Evolutionary conservation across 805 yeast genomes (phyloP), one percentile per base, ranked within the genome.

Genomic region (Cyberlindnera mrakii): DNA sequence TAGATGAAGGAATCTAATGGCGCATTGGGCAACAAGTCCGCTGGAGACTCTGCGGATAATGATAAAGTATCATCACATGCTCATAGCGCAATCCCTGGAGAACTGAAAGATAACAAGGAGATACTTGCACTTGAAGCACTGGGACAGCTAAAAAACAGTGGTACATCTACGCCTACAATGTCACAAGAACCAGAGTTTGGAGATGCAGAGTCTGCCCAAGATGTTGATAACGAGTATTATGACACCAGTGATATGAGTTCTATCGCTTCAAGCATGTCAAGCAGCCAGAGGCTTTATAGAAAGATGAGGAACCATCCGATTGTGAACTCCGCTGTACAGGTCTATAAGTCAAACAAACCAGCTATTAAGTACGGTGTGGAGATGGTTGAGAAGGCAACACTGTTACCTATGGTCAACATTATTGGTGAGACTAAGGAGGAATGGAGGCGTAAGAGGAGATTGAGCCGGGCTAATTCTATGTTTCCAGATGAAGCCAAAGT

Each of bases 321-420:
- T 57, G 53, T 58, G 29, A 48, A 47, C 35, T 41, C 48, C 33
- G 59, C 57, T 5, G 51, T 53, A 14, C 44, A 63, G 42, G 60
- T 63, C 3, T 62, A 66, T 47, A 56, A 66, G 46, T 55, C 60
- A 30, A 70, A 73, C 32, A 66, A 77, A 33, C 67, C 73, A 10
- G 60, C 68, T 10, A 72, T 77, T 55, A 71, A 72, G 54, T 78
- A 77, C 58, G 82, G 81, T 17, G 84, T 82, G 2, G 83, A 72
- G 30, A 70, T 77, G 46, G 75, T 78, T 32, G 81, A 75, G 55
- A 68, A 70, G 47, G 78, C 78, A 0, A 77, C 82, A 14, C 60
- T 30, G 10, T 30, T 68, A 33, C 80, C 80, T 1, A 70, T 75
- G 48, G 81, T 75, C 35, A 70, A 60, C 44, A 72, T 67, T 42